These are phyloP conservation scores for Phyllosticta citriasiana DNA, from an alignment of 2,329 filamentous ascomycete species.

Conservation along the genomic window DNA sequence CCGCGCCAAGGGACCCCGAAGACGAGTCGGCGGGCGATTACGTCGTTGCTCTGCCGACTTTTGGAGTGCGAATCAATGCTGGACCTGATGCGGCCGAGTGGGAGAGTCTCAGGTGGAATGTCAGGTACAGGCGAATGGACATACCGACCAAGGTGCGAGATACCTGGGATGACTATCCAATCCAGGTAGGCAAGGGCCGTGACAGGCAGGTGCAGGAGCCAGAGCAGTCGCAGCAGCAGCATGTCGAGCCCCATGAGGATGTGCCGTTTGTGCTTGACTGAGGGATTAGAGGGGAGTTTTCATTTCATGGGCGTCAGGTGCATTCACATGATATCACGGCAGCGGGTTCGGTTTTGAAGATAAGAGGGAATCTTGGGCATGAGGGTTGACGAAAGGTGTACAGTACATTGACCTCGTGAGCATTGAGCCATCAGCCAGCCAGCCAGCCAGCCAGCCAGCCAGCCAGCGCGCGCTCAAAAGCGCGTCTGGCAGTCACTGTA, in stretches of 20 bases:
- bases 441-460: too few species aligned
- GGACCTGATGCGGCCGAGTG: conserved; percentile 5
- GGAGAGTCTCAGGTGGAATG: conserved; percentile 14
- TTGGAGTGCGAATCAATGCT: conserved; percentile 16
- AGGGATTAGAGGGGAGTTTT: neutral
- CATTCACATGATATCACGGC: too few species aligned
- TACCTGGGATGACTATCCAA: conserved; percentile 5
- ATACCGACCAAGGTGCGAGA: conserved; percentile 8
- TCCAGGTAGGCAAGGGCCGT: neutral
- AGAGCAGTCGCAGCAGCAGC: neutral
- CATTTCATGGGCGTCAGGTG: too few species aligned
- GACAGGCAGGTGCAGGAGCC: neutral
- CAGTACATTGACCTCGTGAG: too few species aligned
- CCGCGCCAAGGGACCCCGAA: neutral
- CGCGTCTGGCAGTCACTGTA: too few species aligned
- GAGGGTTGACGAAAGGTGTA: too few species aligned
- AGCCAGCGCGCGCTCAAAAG: too few species aligned
- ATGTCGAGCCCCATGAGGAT: neutral
- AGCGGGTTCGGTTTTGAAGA: too few species aligned
- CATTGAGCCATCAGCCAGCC: too few species aligned
- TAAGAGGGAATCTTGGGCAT: too few species aligned
- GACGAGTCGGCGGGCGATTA: conserved; percentile 7
- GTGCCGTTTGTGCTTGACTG: conserved; percentile 1
- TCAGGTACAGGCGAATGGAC: conserved; percentile 19
- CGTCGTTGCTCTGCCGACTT: conserved; percentile 22